Conservation (phyloP, 306 rosid species). For the Inga leiocalycina region DNA sequence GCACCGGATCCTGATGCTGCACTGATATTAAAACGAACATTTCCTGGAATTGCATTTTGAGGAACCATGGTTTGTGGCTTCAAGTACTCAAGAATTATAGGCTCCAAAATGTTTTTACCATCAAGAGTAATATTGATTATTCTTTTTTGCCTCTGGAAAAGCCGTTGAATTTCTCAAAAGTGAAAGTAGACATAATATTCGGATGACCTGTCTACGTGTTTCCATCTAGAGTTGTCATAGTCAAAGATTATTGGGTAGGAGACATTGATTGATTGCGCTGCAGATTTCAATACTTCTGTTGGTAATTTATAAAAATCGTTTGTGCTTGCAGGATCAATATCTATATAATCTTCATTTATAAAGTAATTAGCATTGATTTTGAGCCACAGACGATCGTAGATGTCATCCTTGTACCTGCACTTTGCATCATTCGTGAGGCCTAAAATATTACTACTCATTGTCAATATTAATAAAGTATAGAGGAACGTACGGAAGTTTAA, state of each 20-base stretch:
- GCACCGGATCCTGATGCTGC: neutral
- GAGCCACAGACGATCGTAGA: neutral
- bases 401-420: neutral
- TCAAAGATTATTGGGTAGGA: neutral
- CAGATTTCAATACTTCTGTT: neutral
- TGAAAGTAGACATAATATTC: neutral
- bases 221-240: neutral
- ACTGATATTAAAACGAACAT: neutral
- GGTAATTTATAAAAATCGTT: neutral
- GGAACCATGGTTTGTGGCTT: slow-evolving; percentile 30
- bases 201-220: neutral
- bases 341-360: neutral
- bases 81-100: slow-evolving; percentile 30
- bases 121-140: neutral
- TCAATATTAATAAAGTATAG: too few relatives aligned
- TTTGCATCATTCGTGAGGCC: neutral
- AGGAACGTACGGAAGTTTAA: too few relatives aligned
- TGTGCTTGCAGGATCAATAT: neutral
- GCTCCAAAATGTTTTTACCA: too few relatives aligned
- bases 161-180: neutral
- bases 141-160: neutral
- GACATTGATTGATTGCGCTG: neutral
- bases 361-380: fast-evolving
- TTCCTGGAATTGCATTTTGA: neutral
- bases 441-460: too few relatives aligned